Conservation (phyloP, 2,329 filamentous ascomycete genomes). For the Pyrenophora teres region DNA sequence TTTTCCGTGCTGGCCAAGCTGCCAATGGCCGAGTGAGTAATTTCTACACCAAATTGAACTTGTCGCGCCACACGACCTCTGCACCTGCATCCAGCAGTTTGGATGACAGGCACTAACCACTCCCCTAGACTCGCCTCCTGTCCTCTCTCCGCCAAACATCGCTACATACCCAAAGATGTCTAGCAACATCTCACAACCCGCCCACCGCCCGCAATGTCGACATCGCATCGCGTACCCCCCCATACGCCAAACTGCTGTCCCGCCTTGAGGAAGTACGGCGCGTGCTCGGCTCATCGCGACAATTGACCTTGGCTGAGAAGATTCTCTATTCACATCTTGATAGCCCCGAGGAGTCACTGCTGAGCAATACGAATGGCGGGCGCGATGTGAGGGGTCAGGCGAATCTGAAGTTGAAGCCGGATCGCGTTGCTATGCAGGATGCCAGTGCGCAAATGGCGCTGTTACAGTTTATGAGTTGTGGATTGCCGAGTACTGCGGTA, state of each 20-base stretch:
- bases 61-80: no score
- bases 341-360: constrained; percentile 83
- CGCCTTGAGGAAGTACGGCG: constrained; percentile 76
- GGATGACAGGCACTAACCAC: constrained; percentile 3
- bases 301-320: constrained; percentile 92
- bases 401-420: constrained; percentile 95
- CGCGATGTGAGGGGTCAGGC: constrained; percentile 81
- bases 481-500: constrained; percentile 84
- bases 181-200: constrained; percentile 40
- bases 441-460: constrained; percentile 98
- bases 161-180: constrained; percentile 28
- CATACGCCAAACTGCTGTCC: constrained; percentile 79
- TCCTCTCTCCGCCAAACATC: constrained; percentile 24
- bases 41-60: not conserved
- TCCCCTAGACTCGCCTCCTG: constrained; percentile 31
- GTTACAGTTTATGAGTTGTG: constrained; percentile 98
- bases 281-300: constrained; percentile 66
- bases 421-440: constrained; percentile 98
- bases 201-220: constrained; percentile 40
- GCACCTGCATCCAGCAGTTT: no score
- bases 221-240: constrained; percentile 66
- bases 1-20: constrained; percentile 38
- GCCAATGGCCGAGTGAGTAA: constrained; percentile 41
- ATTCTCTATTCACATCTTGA: constrained; percentile 96
- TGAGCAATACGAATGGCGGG: constrained; percentile 82